Conservation (phyloP, 768 basidiomycete species). For the Suillus alpinus region DNA sequence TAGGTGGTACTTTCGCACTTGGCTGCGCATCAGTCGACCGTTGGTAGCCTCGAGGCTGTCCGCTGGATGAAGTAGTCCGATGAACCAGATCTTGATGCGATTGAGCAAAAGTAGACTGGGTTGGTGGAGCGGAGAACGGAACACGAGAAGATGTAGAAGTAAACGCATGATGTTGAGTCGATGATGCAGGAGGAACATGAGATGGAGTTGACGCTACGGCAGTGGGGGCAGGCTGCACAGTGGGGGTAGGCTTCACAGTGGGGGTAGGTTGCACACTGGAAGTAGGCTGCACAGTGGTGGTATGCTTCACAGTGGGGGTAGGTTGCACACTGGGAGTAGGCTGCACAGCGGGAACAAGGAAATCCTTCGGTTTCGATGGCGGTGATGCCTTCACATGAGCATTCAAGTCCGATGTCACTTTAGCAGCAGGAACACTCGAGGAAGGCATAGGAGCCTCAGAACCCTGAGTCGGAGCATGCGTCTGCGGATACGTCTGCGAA, state of each 20-base stretch:
- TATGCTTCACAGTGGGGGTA: not conserved
- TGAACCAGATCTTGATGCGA: conserved; percentile 13
- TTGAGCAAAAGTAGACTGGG: conserved; percentile 15
- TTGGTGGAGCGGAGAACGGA: conserved; percentile 21
- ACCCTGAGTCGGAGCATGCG: conserved; percentile 8
- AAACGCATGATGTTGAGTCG: conserved; percentile 9
- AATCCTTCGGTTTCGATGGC: conserved; percentile 21
- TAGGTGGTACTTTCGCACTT: conserved; percentile 14
- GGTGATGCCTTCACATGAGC: conserved; percentile 16
- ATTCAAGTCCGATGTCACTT: conserved; percentile 10
- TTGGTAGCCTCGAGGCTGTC: conserved; percentile 21
- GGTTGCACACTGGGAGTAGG: not conserved
- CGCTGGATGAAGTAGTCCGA: conserved; percentile 16
- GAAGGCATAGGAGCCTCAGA: conserved; percentile 9
- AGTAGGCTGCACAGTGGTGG: not conserved
- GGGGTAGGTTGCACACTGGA: not conserved
- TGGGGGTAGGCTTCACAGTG: not conserved
- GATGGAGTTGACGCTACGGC: not conserved
- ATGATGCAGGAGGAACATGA: not conserved
- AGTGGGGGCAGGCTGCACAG: not conserved
- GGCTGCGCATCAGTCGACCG: conserved; percentile 22
- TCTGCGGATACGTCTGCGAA: conserved; percentile 6
- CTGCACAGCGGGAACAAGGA: not conserved
- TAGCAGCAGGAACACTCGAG: not conserved
- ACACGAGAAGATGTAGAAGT: conserved; percentile 13